Percentiles rank a stretch among this genome's conserved stretches.
phyloP scores from a whole-genome alignment of 1,284 basidiomycete species.

The Sporisorium scitamineum region DNA sequence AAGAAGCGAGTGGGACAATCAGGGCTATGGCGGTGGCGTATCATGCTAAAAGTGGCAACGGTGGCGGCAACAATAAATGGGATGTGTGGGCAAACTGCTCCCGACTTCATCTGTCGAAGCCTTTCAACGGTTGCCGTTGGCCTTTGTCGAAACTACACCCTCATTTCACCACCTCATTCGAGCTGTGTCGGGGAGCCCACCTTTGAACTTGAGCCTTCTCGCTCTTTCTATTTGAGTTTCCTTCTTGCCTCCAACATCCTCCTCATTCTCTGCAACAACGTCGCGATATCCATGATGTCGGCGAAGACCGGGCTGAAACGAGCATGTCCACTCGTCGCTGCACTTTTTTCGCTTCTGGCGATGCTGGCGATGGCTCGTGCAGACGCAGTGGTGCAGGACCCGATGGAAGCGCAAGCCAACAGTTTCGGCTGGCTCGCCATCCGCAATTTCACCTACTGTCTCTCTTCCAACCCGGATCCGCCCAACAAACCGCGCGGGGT shows the following conservation, averaged over 20 bases:
- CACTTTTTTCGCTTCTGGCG: not conserved
- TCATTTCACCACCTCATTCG: not conserved
- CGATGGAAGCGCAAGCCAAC: conserved; percentile 31
- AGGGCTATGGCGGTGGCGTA: not conserved
- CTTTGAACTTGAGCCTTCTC: not conserved
- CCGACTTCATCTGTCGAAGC: not conserved
- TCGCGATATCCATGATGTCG: not conserved
- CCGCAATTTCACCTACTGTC: conserved; percentile 42
- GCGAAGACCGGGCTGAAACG: not conserved
- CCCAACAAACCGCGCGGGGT: conserved; percentile 28
- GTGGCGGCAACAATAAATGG: not conserved
- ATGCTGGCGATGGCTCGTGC: not conserved
- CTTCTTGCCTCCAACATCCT: not conserved
- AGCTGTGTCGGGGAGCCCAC: not conserved
- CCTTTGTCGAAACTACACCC: not conserved
- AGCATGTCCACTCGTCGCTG: not conserved
- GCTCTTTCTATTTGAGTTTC: not conserved
- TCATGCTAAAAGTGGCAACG: not conserved
- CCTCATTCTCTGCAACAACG: no score
- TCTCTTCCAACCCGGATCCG: conserved; percentile 21
- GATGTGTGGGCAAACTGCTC: not conserved
- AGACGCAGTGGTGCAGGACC: conserved; percentile 11
- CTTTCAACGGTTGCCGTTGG: not conserved
- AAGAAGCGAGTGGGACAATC: not conserved
- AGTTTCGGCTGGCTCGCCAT: conserved; percentile 46